Evolutionary conservation across 345 rosid species (phyloP).

Genomic region (Corchorus olitorius): DNA sequence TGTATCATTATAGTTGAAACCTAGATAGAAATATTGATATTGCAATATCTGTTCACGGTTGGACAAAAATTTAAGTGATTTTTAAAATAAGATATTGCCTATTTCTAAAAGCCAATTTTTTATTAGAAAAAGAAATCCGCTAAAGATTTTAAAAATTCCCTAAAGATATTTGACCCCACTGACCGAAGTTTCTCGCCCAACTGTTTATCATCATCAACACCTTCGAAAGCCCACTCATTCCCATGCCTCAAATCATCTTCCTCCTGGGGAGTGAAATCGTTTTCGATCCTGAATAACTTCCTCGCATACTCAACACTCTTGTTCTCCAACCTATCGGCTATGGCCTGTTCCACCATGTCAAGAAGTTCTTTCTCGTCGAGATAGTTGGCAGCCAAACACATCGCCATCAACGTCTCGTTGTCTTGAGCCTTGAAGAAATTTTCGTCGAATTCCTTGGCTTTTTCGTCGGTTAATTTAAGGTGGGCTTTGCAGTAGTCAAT

Average conservation of each 20-base stretch:
- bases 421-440: background rate
- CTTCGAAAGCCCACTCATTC: conserved; percentile 36
- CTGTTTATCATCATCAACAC: conserved; percentile 14
- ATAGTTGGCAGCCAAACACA: conserved; percentile 37
- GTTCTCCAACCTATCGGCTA: conserved; percentile 33
- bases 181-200: too few relatives aligned
- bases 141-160: too few relatives aligned
- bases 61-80: too few relatives aligned
- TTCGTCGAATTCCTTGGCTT: conserved; percentile 6
- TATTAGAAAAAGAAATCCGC: too few relatives aligned
- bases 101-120: too few relatives aligned
- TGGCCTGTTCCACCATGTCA: conserved; percentile 26
- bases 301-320: conserved; percentile 40
- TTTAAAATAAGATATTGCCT: too few relatives aligned
- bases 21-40: too few relatives aligned
- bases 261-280: conserved; percentile 42
- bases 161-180: too few relatives aligned
- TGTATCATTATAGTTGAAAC: too few relatives aligned
- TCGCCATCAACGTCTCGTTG: conserved; percentile 28
- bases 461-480: background rate
- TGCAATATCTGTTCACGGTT: too few relatives aligned
- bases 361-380: conserved; percentile 30
- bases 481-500: conserved; percentile 22
- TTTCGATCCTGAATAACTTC: conserved; percentile 34
- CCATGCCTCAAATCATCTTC: conserved; percentile 28